A percentile compares a stretch with the other conserved stretches of the same genome.
These are phyloP conservation scores for Rhizophora apiculata DNA, from an alignment of 345 rosid species.

Conservation along the genomic window DNA sequence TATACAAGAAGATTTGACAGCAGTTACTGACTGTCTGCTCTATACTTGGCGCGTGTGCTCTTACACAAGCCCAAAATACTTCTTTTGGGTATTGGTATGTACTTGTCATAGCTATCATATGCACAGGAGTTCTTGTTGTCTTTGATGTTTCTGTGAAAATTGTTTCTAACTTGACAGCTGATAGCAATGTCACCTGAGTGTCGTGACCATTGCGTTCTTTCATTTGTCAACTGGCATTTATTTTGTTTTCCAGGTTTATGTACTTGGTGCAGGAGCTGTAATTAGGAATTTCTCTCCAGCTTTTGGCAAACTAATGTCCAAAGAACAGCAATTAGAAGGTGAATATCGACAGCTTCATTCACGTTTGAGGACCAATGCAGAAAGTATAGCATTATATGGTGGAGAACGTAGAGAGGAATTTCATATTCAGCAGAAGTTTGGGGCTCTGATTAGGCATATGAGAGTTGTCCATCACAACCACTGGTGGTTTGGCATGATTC, in stretches of 20 bases:
- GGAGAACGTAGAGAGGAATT: conserved; percentile 91
- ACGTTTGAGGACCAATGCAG: conserved; percentile 95
- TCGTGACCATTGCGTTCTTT: conserved; percentile 9
- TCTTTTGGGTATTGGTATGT: conserved; percentile 90
- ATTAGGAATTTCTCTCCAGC: conserved; percentile 93
- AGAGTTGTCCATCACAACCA: conserved; percentile 78
- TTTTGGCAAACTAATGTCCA: conserved; percentile 88
- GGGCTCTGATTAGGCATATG: conserved; percentile 67
- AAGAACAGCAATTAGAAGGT: conserved; percentile 97
- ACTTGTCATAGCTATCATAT: conserved; percentile 8
- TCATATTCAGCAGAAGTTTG: conserved; percentile 86
- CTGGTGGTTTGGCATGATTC: conserved; percentile 99
- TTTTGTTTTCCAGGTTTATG: conserved; percentile 63
- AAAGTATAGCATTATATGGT: conserved; percentile 97
- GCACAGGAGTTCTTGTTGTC: background rate
- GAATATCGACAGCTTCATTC: conserved; percentile 96
- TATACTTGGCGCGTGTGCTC: conserved; percentile 97
- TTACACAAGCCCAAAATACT: conserved; percentile 95
- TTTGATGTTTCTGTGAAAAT: background rate
- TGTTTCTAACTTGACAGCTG: conserved; percentile 7
- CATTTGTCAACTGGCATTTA: conserved; percentile 12
- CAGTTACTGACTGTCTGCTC: conserved; percentile 79
- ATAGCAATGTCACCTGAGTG: background rate
- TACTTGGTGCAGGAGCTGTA: conserved; percentile 78
- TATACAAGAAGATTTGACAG: conserved; percentile 85